These are phyloP conservation scores for Exophiala phaeomuriformis DNA, from an alignment of 2,329 filamentous ascomycete species.

Conservation along the genomic window DNA sequence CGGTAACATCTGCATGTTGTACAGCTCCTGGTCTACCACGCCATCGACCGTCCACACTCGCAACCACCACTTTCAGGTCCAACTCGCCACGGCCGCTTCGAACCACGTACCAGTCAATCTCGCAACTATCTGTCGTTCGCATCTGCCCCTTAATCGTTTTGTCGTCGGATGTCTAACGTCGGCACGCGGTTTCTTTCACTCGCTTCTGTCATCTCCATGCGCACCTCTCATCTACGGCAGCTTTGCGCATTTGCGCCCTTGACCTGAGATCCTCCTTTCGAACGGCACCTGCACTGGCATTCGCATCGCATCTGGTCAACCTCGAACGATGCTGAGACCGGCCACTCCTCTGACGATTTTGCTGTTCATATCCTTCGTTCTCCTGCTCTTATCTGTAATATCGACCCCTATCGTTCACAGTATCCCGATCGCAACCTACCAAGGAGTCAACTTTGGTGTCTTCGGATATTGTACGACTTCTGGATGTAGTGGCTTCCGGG, in stretches of 20 bases:
- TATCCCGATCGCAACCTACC: slow-evolving; percentile 73
- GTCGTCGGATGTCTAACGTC: not conserved
- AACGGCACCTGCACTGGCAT: not conserved
- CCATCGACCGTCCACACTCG: too few relatives aligned
- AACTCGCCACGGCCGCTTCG: too few relatives aligned
- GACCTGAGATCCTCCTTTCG: slow-evolving; percentile 2
- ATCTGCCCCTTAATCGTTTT: not conserved
- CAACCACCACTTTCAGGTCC: too few relatives aligned
- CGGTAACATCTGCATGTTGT: too few relatives aligned
- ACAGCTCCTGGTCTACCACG: too few relatives aligned
- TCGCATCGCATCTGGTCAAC: not conserved
- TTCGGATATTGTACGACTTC: slow-evolving; percentile 73
- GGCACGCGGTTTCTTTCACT: not conserved
- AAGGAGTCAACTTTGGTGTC: slow-evolving; percentile 77
- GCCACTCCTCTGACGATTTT: slow-evolving; percentile 85
- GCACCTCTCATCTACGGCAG: slow-evolving; percentile 2
- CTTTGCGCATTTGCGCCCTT: slow-evolving; percentile 15
- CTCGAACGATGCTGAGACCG: slow-evolving; percentile 64
- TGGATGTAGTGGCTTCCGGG: slow-evolving; percentile 62
- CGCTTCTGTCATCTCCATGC: slow-evolving; percentile 11
- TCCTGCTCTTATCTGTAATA: slow-evolving; percentile 80
- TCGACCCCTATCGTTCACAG: slow-evolving; percentile 81
- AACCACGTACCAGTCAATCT: not conserved
- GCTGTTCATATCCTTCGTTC: slow-evolving; percentile 74
- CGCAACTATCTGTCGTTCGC: not conserved